Evolutionary conservation across 495 filamentous ascomycete genomes (phyloP).

Genomic region (Thermochaetoides thermophila): DNA sequence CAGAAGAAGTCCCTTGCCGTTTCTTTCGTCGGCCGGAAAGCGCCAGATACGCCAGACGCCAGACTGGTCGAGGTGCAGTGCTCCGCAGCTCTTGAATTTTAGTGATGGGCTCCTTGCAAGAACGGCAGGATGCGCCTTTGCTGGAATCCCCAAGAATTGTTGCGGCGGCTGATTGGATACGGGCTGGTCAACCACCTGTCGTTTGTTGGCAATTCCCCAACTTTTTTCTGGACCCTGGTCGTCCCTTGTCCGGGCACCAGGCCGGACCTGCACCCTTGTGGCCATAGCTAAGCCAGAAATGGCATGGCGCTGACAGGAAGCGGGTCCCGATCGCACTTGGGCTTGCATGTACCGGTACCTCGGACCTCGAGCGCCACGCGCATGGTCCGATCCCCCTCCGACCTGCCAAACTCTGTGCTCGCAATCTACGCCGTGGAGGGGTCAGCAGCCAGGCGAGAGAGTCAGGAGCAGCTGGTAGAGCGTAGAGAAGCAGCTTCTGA

Average conservation of each 20-base stretch:
- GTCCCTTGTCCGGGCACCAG: slow-evolving; percentile 19
- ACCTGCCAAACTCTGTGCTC: no score
- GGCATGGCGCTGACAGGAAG: slow-evolving; percentile 10
- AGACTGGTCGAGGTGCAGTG: no score
- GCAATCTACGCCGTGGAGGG: no score
- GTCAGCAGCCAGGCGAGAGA: no score
- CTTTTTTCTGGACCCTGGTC: no score
- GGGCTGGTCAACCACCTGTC: slow-evolving; percentile 21
- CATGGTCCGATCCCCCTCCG: slow-evolving; percentile 9
- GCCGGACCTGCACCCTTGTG: slow-evolving; percentile 16
- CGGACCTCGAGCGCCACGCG: slow-evolving; percentile 1
- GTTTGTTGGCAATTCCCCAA: slow-evolving; percentile 19
- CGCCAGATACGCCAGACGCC: no score
- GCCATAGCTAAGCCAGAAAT: slow-evolving; percentile 3
- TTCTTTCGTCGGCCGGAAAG: no score
- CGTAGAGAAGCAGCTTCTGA: no score
- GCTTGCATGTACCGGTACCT: slow-evolving; percentile 19
- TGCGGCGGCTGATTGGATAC: slow-evolving; percentile 14
- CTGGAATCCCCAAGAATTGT: slow-evolving; percentile 15
- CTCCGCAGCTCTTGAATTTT: slow-evolving; percentile 13
- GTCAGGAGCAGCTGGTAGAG: no score
- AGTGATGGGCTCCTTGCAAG: slow-evolving; percentile 5
- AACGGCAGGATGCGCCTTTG: slow-evolving; percentile 4
- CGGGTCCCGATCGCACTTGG: slow-evolving; percentile 6
- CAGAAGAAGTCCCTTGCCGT: no score